Evolutionary conservation across 2,329 filamentous ascomycete genomes (phyloP), one percentile per base, ranked within the genome.

Genomic region (Hymenoscyphus repandus): DNA sequence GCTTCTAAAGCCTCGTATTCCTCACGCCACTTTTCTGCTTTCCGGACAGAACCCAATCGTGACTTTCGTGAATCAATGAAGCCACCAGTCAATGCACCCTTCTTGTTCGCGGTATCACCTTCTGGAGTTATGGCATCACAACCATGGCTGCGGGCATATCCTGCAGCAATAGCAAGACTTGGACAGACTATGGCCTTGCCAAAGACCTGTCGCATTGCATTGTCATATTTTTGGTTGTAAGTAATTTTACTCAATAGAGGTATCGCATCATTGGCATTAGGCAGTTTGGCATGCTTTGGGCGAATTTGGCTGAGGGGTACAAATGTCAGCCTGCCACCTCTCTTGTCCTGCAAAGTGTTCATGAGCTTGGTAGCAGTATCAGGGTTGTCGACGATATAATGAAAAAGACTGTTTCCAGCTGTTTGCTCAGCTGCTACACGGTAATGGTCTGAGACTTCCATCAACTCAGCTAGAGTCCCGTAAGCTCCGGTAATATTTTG

Each of bases 111-210:
- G 31, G 89, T 89, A 69, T 97, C 92, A 68, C 93, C 93, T 51
- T 97, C 91, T 3, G 89, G 87, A 0, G 93, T 99, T 58, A 99
- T 96, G 32, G 90, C 91, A 62, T 90, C 90, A 20, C 97, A 84
- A 15, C 88, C 88, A 63, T 97, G 92, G 62, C 88, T 95, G 63
- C 92, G 83, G 18, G 93, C 89, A 66, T 96, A 96, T 64, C 96
- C 90, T 11, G 87, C 82, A 43, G 91, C 93, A 52, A 96, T 82
- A 44, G 88, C 82, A 55, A 99, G 73, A 59, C 90, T 95, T 2
- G 92, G 91, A 60, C 93, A 97, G 50, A 99, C 86, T 47, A 99
- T 90, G 0, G 90, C 93, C 69, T 90, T 95, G 42, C 91, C 93
- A 70, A 99, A 99, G 0, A 99, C 90, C 66, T 96, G 91, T 64